Evolutionary conservation across 352 stramenopile species (phyloP).

Genomic region (Thalassiosira mediterranea): DNA sequence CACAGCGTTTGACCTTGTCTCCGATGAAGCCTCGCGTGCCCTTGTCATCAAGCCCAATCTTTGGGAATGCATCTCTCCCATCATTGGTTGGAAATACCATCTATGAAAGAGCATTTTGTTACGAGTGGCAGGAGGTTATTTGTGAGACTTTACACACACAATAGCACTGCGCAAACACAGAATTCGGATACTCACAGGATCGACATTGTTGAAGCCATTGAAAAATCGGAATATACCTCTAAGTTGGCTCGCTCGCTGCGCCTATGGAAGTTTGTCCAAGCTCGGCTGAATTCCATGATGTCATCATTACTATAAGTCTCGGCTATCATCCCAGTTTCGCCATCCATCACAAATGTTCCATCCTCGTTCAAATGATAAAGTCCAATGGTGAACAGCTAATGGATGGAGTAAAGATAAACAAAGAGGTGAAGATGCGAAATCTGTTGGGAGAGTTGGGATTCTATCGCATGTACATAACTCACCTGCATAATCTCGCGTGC

Average conservation of each 20-base stretch:
- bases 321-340: conserved; percentile 19
- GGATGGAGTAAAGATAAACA: too few relatives aligned
- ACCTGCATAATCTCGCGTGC: conserved; percentile 67
- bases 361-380: conserved; percentile 67
- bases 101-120: conserved; percentile 31
- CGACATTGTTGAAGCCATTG: conserved; percentile 69
- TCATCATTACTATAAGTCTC: conserved; percentile 66
- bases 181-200: conserved; percentile 72
- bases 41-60: conserved; percentile 58
- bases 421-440: too few relatives aligned
- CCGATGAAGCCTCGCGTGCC: conserved; percentile 62
- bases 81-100: conserved; percentile 11
- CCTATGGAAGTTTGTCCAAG: conserved; percentile 61
- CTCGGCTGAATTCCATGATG: conserved; percentile 58
- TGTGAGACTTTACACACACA: too few relatives aligned
- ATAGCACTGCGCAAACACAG: too few relatives aligned
- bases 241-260: conserved; percentile 28
- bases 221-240: conserved; percentile 21
- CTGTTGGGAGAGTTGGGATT: not conserved
- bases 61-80: conserved; percentile 74
- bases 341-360: conserved; percentile 60
- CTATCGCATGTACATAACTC: not conserved
- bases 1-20: conserved; percentile 49
- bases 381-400: conserved; percentile 70
- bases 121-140: conserved; percentile 22